Evolutionary conservation across 2,329 filamentous ascomycete species (phyloP).

Genomic region (Penicillium italicum): DNA sequence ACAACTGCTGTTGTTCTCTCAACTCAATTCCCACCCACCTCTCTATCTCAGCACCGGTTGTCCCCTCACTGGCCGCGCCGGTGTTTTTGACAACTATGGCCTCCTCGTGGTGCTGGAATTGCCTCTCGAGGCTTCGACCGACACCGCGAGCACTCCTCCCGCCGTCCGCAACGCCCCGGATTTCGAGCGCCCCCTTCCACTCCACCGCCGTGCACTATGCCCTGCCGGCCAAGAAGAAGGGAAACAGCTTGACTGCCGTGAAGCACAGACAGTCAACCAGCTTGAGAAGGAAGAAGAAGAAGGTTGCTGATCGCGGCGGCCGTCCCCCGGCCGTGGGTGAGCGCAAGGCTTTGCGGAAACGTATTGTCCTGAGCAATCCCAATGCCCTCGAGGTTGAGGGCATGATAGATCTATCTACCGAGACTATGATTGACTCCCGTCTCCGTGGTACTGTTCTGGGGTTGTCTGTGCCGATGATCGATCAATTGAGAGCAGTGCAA

Average conservation of each 20-base stretch:
- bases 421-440: conserved; percentile 53
- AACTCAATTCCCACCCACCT: conserved; percentile 16
- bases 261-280: conserved; percentile 41
- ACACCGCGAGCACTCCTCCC: conserved; percentile 37
- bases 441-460: conserved; percentile 65
- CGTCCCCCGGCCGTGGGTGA: conserved; percentile 69
- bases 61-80: conserved; percentile 32
- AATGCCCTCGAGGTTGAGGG: conserved; percentile 78
- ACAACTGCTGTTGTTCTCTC: conserved; percentile 8
- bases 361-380: conserved; percentile 87
- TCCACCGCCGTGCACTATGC: conserved; percentile 41
- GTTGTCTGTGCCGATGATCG: conserved; percentile 66
- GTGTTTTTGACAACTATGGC: conserved; percentile 48
- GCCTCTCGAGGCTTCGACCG: conserved; percentile 51
- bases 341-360: conserved; percentile 80
- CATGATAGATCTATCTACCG: conserved; percentile 58
- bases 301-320: conserved; percentile 39
- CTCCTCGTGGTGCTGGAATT: conserved; percentile 57
- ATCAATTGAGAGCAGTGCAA: conserved; percentile 76
- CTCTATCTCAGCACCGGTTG: conserved; percentile 24
- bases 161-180: conserved; percentile 45
- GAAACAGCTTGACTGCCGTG: conserved; percentile 22
- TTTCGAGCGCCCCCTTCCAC: conserved; percentile 45
- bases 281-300: conserved; percentile 47
- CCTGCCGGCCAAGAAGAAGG: conserved; percentile 51